These are phyloP conservation scores for Quercus suber DNA, from an alignment of 306 rosid species.

Conservation along the genomic window DNA sequence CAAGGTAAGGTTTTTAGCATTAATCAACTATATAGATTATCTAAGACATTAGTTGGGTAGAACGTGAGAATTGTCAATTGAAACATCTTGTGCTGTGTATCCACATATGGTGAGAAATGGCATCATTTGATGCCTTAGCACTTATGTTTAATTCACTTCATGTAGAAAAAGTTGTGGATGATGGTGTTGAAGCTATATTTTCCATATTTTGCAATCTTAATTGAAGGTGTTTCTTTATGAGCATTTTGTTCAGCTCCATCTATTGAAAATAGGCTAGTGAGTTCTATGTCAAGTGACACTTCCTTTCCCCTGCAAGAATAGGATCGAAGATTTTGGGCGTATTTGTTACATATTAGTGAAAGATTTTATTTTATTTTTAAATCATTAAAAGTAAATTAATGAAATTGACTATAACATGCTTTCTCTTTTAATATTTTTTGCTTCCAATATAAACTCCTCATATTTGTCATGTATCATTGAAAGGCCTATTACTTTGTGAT, in stretches of 20 bases:
- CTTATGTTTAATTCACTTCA: neutral
- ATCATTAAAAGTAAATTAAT: neutral
- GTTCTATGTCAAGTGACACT: too few relatives aligned
- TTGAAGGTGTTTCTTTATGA: neutral
- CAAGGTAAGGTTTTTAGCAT: conserved; percentile 46
- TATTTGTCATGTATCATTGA: neutral
- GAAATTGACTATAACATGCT: neutral
- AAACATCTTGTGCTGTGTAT: conserved; percentile 1
- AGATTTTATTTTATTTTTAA: neutral
- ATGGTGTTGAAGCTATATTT: neutral
- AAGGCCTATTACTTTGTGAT: conserved; percentile 1
- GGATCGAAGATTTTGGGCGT: too few relatives aligned
- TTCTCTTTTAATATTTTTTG: neutral
- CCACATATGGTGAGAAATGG: neutral
- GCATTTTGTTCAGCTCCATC: conserved; percentile 9
- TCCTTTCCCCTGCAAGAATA: too few relatives aligned
- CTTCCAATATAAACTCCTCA: conserved; percentile 6
- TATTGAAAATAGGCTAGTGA: neutral
- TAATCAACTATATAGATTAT: conserved; percentile 2
- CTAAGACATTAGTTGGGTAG: conserved; percentile 10
- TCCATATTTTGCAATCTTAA: conserved; percentile 6
- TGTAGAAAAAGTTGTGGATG: neutral
- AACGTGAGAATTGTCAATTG: conserved; percentile 1
- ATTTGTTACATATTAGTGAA: neutral
- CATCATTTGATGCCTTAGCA: neutral